Evolutionary conservation across 192 early-diverging fungal genomes (phyloP), one percentile per base, ranked within the genome.

Genomic region (Backusella liffmaniae): DNA sequence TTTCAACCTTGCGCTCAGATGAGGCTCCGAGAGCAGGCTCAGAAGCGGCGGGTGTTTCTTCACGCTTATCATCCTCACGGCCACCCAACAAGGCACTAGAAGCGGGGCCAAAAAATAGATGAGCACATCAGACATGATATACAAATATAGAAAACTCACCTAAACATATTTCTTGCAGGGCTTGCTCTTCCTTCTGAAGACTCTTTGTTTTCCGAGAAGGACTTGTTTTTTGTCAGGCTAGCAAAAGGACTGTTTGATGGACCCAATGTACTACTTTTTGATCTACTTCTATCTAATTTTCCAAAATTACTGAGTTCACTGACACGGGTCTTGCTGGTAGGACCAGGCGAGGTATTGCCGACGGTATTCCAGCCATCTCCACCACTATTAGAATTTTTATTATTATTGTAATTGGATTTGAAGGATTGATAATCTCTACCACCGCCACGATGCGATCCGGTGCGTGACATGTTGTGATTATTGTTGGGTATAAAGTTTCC

Each of bases 271-370:
- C 84, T 74, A 10, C 76, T 74, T 67, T 83, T 76, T 53, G 80
- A 71, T 81, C 89, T 89, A 76, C 87, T 86, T 67, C 88, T 86
- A 66, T 84, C 83, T 4, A 91, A 79, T 69, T 93, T 87, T 42
- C 95, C 95, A 83, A 96, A 96, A 59, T 86, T 85, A 23, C 88
- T 83, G 44, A 96, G 76, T 75, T 97, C 94, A 18, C 29, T 35
- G 5, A 36, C 66, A 8, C 56, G 56, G 8, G 8, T 62, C 37
- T 91, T 93, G 9, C 87, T 75, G 9, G 87, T 71, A 13, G 85
- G 75, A 83, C 87, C 84, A 84, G 80, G 72, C 39, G 76, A 26
- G 4, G 80, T 68, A 71, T 77, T 79, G 3, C 88, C 88, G 59
- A 90, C 91, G 67, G 84, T 92, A 69, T 86, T 93, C 86, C 92